Conservation (phyloP, 345 rosid genomes). For the Noccaea caerulescens region DNA sequence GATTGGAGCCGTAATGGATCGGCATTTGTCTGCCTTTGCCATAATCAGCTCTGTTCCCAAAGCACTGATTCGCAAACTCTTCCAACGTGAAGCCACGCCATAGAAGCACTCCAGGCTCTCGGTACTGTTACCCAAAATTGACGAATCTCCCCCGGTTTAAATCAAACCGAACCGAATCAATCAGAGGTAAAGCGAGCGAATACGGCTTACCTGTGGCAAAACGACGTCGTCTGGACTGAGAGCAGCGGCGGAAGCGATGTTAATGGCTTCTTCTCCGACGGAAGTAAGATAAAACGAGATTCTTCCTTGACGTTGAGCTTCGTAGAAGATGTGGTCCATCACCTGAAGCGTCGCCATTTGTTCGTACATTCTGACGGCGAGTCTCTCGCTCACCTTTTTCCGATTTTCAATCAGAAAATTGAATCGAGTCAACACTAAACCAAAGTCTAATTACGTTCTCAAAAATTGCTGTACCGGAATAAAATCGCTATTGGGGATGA, state of each 20-base stretch:
- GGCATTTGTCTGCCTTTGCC: conserved; percentile 95
- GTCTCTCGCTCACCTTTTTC: conserved; percentile 59
- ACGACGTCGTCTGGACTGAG: conserved; percentile 61
- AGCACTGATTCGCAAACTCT: conserved; percentile 73
- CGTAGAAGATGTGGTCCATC: conserved; percentile 73
- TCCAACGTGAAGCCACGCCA: conserved; percentile 83
- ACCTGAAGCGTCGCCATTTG: conserved; percentile 73
- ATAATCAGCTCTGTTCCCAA: conserved; percentile 67
- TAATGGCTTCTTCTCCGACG: conserved; percentile 77
- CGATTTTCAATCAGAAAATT: not conserved
- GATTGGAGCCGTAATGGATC: conserved; percentile 72
- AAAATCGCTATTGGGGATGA: conserved; percentile 36
- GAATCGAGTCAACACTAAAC: not conserved
- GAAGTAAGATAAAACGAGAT: conserved; percentile 73
- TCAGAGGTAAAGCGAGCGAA: not conserved
- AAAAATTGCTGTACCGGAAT: conserved; percentile 47
- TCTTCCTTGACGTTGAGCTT: conserved; percentile 88
- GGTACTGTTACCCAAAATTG: conserved; percentile 48
- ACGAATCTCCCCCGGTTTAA: not conserved
- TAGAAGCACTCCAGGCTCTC: conserved; percentile 73
- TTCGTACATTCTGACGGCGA: conserved; percentile 65
- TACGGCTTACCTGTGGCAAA: conserved; percentile 61
- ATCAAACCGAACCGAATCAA: not conserved
- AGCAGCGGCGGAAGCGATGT: conserved; percentile 83
- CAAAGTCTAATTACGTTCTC: not conserved